Percentiles rank a stretch among this genome's conserved stretches.
These are phyloP conservation scores for Strombidium stylifer DNA, from an alignment of 73 alveolate genomes.

Conservation along the genomic window DNA sequence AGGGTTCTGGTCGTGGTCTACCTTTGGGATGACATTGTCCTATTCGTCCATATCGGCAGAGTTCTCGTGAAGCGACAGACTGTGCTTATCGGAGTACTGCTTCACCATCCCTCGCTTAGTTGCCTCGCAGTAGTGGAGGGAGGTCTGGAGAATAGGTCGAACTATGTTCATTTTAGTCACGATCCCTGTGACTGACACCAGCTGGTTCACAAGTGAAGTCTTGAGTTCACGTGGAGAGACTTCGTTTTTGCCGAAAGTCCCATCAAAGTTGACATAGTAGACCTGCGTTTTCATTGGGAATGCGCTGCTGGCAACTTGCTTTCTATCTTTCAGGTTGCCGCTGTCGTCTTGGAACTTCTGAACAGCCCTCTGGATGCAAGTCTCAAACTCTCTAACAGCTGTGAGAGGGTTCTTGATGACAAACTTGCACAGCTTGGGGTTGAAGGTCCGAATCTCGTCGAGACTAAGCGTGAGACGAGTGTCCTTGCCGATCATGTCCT, in stretches of 20 bases:
- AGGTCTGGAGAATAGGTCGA: slow-evolving; percentile 80
- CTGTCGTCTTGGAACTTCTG: slow-evolving; percentile 16
- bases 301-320: slow-evolving; percentile 23
- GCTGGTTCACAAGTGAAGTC: slow-evolving; percentile 76
- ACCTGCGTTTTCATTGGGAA: slow-evolving; percentile 59
- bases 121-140: slow-evolving; percentile 91
- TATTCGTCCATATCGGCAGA: slow-evolving; percentile 38
- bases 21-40: slow-evolving; percentile 80
- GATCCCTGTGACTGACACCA: slow-evolving; percentile 93
- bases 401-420: slow-evolving; percentile 58
- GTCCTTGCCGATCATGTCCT: slow-evolving; percentile 4
- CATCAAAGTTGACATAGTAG: slow-evolving; percentile 79
- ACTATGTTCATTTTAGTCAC: slow-evolving; percentile 94
- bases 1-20: slow-evolving; percentile 89
- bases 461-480: slow-evolving; percentile 56
- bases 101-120: slow-evolving; percentile 75
- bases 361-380: slow-evolving; percentile 46
- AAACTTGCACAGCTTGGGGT: slow-evolving; percentile 53
- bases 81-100: slow-evolving; percentile 78
- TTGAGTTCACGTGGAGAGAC: slow-evolving; percentile 97
- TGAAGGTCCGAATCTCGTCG: slow-evolving; percentile 68
- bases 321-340: slow-evolving; percentile 41
- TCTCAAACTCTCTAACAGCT: slow-evolving; percentile 61
- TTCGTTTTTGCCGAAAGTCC: slow-evolving; percentile 92
- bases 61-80: slow-evolving; percentile 39